Conservation (phyloP, 345 rosid genomes). For the Aquilaria yunnanensis region DNA sequence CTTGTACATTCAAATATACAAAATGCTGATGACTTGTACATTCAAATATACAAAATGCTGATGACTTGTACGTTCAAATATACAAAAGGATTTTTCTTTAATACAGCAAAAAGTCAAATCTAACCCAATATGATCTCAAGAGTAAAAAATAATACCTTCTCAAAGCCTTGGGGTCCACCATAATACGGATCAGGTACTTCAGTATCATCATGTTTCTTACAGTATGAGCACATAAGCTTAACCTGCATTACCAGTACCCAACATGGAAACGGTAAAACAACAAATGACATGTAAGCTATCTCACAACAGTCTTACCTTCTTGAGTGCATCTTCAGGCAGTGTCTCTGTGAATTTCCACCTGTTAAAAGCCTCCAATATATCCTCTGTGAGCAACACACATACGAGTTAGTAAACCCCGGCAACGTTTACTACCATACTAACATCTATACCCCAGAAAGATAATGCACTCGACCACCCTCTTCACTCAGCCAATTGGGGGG, state of each 20-base stretch:
- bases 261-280: background rate
- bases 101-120: background rate
- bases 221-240: constrained; percentile 82
- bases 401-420: background rate
- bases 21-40: too few species aligned
- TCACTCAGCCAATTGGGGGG: background rate
- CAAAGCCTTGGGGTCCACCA: constrained; percentile 93
- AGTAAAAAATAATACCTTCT: constrained; percentile 50
- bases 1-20: too few species aligned
- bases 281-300: background rate
- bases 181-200: constrained; percentile 92
- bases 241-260: constrained; percentile 45
- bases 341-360: constrained; percentile 64
- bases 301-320: constrained; percentile 42
- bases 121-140: background rate
- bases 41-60: too few species aligned
- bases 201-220: constrained; percentile 75
- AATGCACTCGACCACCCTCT: too few species aligned
- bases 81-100: background rate
- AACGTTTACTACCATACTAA: background rate
- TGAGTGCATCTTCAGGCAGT: constrained; percentile 63
- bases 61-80: too few species aligned
- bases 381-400: constrained; percentile 38
- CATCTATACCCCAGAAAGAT: background rate
- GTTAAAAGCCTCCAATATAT: constrained; percentile 65